These are phyloP conservation scores for Citrus inodora DNA, from an alignment of 345 rosid species.

Conservation along the genomic window DNA sequence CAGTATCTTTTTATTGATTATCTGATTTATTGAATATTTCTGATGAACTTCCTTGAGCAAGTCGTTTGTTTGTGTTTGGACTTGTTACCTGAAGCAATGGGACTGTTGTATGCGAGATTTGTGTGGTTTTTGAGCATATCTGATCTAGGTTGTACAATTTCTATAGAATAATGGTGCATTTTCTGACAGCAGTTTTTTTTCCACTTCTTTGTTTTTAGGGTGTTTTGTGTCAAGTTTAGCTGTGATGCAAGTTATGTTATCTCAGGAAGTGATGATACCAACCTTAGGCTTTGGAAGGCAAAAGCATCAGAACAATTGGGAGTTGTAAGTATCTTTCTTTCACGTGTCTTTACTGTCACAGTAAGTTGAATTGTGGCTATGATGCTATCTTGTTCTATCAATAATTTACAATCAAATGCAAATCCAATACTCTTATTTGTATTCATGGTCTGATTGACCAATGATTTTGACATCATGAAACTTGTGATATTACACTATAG, in stretches of 20 bases:
- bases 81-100: not conserved
- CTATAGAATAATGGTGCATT: not conserved
- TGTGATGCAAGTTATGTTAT: slow-evolving; percentile 88
- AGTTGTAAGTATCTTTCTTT: slow-evolving; percentile 61
- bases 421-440: not conserved
- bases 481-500: not conserved
- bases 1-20: not conserved
- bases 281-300: slow-evolving; percentile 96
- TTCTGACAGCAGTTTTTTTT: slow-evolving; percentile 11
- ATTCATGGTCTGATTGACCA: not conserved
- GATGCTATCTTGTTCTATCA: not conserved
- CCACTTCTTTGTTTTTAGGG: slow-evolving; percentile 38
- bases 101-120: not conserved
- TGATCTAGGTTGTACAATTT: not conserved
- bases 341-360: not conserved
- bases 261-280: slow-evolving; percentile 97
- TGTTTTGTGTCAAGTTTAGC: slow-evolving; percentile 88
- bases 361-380: not conserved
- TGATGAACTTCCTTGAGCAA: not conserved
- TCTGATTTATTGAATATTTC: not conserved
- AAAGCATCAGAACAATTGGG: slow-evolving; percentile 97
- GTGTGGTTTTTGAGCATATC: not conserved
- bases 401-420: not conserved
- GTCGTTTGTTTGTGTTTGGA: not conserved
- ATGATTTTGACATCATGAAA: not conserved